A percentile compares a stretch with the other conserved stretches of the same genome.
Evolutionary conservation across 305 asterid species (phyloP).

Genomic region (Lippia alba): DNA sequence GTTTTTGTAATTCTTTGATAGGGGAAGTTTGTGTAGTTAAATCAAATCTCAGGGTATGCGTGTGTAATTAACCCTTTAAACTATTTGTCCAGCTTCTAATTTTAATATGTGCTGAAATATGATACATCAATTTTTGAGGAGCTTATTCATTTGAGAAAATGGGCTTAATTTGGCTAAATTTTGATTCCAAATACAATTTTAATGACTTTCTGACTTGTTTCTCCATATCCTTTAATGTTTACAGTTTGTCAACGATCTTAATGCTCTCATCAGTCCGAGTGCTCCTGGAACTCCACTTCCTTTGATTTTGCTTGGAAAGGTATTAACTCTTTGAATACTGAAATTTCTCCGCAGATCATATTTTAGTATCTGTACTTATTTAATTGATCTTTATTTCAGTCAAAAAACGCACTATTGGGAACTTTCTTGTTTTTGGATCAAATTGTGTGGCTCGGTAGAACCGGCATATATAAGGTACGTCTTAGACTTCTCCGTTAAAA

Average conservation of each 20-base stretch:
- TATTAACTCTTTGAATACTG: slow-evolving; percentile 27
- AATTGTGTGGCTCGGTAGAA: slow-evolving; percentile 89
- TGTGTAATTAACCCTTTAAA: too few relatives aligned
- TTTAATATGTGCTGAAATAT: too few relatives aligned
- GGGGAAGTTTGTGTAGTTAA: too few relatives aligned
- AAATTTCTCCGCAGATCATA: background rate
- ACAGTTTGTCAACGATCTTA: slow-evolving; percentile 94
- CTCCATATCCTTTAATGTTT: slow-evolving; percentile 18
- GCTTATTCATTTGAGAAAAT: too few relatives aligned
- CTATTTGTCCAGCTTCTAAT: too few relatives aligned
- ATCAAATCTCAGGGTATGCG: too few relatives aligned
- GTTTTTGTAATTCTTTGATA: too few relatives aligned
- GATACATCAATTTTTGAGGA: too few relatives aligned
- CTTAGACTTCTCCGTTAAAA: background rate
- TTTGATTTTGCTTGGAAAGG: slow-evolving; percentile 87
- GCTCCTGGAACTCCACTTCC: slow-evolving; percentile 94
- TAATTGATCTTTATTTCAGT: slow-evolving; percentile 51
- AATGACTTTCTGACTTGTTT: background rate
- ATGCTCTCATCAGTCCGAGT: slow-evolving; percentile 79
- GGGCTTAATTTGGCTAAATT: too few relatives aligned
- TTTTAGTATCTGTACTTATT: slow-evolving; percentile 15
- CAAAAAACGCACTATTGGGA: slow-evolving; percentile 85
- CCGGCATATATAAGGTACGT: slow-evolving; percentile 90
- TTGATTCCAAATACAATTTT: too few relatives aligned
- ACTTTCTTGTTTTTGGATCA: slow-evolving; percentile 94